Evolutionary conservation across 139 green algal species (phyloP).

Genomic region (Eudorina sp.): DNA sequence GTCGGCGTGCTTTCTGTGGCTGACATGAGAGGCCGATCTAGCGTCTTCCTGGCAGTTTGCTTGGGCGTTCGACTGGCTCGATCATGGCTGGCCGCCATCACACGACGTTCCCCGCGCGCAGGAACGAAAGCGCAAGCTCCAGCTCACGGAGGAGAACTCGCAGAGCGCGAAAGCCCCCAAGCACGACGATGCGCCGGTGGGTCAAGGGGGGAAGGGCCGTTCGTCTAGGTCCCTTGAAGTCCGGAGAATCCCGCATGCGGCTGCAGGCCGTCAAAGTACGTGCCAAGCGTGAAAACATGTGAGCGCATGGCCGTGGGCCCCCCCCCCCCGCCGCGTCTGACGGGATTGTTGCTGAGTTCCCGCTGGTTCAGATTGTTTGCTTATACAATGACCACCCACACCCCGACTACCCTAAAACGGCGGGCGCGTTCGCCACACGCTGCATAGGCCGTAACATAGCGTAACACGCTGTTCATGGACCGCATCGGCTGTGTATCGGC

Average conservation of each 20-base stretch:
- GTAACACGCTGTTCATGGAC: no score
- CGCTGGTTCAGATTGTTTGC: no score
- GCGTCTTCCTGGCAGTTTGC: neutral
- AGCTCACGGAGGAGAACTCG: neutral
- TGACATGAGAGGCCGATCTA: neutral
- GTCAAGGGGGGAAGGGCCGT: neutral
- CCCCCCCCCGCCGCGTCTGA: no score
- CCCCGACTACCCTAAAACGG: no score
- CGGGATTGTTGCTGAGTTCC: no score
- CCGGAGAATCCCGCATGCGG: neutral
- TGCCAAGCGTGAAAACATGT: no score
- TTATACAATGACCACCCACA: no score
- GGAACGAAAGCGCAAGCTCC: constrained; percentile 51
- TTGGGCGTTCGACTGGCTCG: neutral
- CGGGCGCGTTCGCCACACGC: no score
- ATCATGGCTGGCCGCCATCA: neutral
- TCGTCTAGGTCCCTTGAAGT: neutral
- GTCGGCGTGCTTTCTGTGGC: neutral
- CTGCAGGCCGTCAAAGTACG: neutral
- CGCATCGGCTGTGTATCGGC: no score
- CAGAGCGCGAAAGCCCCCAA: neutral
- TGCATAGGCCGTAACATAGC: no score
- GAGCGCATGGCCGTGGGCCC: no score
- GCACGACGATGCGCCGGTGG: neutral
- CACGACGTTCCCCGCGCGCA: constrained; percentile 11